Evolutionary conservation across 2,329 filamentous ascomycete species (phyloP).

Genomic region (Colletotrichum sp.): DNA sequence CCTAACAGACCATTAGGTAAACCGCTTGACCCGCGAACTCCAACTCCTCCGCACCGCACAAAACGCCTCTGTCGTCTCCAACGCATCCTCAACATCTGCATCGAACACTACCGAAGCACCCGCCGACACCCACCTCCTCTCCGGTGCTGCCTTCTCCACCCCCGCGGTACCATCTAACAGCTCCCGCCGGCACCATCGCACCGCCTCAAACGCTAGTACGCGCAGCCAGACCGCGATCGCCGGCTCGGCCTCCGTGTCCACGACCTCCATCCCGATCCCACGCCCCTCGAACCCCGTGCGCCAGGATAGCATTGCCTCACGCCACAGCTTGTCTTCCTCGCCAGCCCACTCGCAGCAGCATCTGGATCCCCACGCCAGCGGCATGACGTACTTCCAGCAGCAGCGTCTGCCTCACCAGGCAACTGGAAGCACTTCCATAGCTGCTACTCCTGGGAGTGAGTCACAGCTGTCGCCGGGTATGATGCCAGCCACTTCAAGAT

Average conservation of each 20-base stretch:
- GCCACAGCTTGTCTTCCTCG: constrained; percentile 56
- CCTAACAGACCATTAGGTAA: constrained; percentile 64
- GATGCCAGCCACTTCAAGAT: constrained; percentile 62
- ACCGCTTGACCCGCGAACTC: constrained; percentile 89
- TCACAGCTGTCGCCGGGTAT: constrained; percentile 58
- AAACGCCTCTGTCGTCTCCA: constrained; percentile 70
- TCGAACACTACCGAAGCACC: constrained; percentile 52
- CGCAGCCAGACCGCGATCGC: constrained; percentile 56
- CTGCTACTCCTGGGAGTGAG: constrained; percentile 41
- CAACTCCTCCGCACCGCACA: constrained; percentile 77
- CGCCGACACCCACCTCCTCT: constrained; percentile 57
- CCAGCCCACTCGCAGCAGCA: constrained; percentile 37
- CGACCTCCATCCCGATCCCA: constrained; percentile 48
- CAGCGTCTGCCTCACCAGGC: constrained; percentile 32
- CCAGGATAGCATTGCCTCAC: constrained; percentile 61
- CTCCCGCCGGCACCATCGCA: constrained; percentile 60
- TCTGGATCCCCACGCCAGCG: constrained; percentile 44
- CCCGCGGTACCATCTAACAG: constrained; percentile 59
- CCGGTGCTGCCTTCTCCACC: constrained; percentile 62
- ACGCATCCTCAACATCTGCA: constrained; percentile 66
- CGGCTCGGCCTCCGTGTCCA: constrained; percentile 40
- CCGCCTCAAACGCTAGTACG: constrained; percentile 59
- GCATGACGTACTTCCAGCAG: constrained; percentile 53
- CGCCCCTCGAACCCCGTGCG: constrained; percentile 51
- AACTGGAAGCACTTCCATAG: constrained; percentile 28